Conservation (phyloP, 116 monocot species). For the Dioscorea cayenensis region DNA sequence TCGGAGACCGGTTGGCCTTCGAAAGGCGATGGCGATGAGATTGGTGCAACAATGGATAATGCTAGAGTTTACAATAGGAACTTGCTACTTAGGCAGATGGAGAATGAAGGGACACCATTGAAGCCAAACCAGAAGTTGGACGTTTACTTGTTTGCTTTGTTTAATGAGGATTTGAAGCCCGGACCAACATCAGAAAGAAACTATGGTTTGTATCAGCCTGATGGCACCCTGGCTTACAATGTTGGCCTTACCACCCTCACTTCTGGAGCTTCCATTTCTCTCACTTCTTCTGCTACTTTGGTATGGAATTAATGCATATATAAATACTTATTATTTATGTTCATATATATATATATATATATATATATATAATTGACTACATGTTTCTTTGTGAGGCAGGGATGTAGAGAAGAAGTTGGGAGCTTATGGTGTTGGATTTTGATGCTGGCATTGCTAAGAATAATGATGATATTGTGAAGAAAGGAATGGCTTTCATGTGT, state of each 20-base stretch:
- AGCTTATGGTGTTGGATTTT: constrained; percentile 34
- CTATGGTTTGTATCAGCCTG: constrained; percentile 77
- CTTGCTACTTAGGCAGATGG: constrained; percentile 35
- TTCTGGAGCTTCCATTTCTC: constrained; percentile 23
- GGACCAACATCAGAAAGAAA: constrained; percentile 93
- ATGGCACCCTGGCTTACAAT: constrained; percentile 72
- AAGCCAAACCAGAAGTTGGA: constrained; percentile 50
- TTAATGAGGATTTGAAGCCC: constrained; percentile 92
- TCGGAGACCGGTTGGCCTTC: constrained; percentile 93
- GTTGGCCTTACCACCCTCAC: constrained; percentile 26
- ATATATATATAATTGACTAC: neutral
- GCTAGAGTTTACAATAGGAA: constrained; percentile 71
- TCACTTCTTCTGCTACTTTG: constrained; percentile 19
- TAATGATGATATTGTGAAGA: too few relatives aligned
- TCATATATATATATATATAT: neutral
- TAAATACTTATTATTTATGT: neutral
- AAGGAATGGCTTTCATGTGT: constrained; percentile 10
- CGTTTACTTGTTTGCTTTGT: constrained; percentile 82
- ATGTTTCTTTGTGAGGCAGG: constrained; percentile 9
- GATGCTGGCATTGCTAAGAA: constrained; percentile 9
- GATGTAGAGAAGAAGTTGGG: constrained; percentile 2
- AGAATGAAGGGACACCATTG: constrained; percentile 62
- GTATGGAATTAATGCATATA: neutral
- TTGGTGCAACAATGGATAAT: constrained; percentile 62
- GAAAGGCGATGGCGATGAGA: constrained; percentile 63